Evolutionary conservation across 1,139 yeast species (phyloP).

Genomic region (Suhomyces taliae): DNA sequence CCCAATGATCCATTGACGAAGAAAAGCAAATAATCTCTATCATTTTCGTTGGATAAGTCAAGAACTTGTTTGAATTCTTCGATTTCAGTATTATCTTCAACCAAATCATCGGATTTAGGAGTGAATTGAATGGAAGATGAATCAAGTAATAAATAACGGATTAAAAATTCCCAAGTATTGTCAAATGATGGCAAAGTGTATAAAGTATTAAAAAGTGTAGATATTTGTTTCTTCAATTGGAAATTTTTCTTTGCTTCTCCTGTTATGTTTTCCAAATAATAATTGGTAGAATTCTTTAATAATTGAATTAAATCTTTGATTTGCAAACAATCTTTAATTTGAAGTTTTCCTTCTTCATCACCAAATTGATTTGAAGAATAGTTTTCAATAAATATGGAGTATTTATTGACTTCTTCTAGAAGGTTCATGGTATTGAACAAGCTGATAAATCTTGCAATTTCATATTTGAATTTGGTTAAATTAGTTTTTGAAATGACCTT

Average conservation of each 20-base stretch:
- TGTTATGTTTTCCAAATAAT: neutral
- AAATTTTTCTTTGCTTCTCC: neutral
- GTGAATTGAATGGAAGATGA: conserved; percentile 31
- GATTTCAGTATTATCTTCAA: conserved; percentile 19
- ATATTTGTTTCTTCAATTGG: conserved; percentile 1
- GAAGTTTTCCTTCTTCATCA: conserved; percentile 12
- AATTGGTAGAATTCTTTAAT: conserved; percentile 1
- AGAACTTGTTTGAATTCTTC: conserved; percentile 23
- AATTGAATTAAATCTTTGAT: conserved; percentile 23
- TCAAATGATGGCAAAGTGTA: conserved; percentile 22
- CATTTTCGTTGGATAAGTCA: conserved; percentile 21
- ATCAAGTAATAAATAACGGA: conserved; percentile 45
- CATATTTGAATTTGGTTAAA: conserved; percentile 34
- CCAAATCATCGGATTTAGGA: conserved; percentile 12
- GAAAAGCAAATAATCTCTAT: conserved; percentile 22
- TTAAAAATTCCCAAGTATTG: conserved; percentile 34
- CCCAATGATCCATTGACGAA: conserved; percentile 31
- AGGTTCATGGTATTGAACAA: conserved; percentile 20
- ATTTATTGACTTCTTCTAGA: conserved; percentile 21
- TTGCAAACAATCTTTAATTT: conserved; percentile 13
- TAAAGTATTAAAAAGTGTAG: conserved; percentile 17
- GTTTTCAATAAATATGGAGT: conserved; percentile 21
- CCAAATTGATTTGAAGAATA: conserved; percentile 23
- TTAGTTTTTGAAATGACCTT: conserved; percentile 11
- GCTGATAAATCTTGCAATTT: conserved; percentile 32